Conservation (phyloP, 169 alveolate genomes). For the Cystoisospora suis region DNA sequence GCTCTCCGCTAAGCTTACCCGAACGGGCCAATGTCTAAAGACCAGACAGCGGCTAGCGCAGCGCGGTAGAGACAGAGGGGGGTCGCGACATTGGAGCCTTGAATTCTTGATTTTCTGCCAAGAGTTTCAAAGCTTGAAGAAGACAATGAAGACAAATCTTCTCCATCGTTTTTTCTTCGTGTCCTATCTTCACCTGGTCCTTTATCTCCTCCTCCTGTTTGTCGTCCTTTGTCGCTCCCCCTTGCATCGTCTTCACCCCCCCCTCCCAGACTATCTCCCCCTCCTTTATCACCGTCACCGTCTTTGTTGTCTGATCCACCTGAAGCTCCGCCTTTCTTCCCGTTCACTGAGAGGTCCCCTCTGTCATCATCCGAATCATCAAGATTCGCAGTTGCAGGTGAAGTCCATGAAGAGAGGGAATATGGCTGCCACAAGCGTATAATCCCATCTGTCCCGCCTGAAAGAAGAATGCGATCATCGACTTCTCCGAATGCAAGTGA, state of each 20-base stretch:
- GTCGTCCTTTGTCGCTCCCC: not conserved
- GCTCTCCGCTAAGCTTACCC: slow-evolving; percentile 35
- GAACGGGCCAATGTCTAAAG: slow-evolving; percentile 34
- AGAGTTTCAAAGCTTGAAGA: too few relatives aligned
- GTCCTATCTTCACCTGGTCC: not conserved
- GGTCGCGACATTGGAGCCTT: not conserved
- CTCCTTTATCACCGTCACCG: not conserved
- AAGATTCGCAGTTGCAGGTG: not conserved
- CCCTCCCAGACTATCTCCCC: not conserved
- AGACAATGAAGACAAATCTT: too few relatives aligned
- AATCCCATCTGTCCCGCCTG: slow-evolving; percentile 51
- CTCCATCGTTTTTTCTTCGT: not conserved
- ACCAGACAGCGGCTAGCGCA: slow-evolving; percentile 48
- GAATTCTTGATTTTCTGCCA: not conserved
- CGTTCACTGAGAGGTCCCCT: not conserved
- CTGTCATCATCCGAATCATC: not conserved
- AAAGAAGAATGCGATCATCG: slow-evolving; percentile 47
- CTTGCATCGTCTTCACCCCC: slow-evolving; percentile 2
- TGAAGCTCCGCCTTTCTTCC: not conserved
- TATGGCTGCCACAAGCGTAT: slow-evolving; percentile 41
- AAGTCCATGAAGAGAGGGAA: not conserved
- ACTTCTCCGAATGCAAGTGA: slow-evolving; percentile 45
- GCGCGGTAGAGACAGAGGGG: slow-evolving; percentile 52
- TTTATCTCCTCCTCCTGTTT: not conserved
- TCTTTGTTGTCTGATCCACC: not conserved